Conservation (phyloP, 2,329 filamentous ascomycete species). For the Geosmithia putterillii region DNA sequence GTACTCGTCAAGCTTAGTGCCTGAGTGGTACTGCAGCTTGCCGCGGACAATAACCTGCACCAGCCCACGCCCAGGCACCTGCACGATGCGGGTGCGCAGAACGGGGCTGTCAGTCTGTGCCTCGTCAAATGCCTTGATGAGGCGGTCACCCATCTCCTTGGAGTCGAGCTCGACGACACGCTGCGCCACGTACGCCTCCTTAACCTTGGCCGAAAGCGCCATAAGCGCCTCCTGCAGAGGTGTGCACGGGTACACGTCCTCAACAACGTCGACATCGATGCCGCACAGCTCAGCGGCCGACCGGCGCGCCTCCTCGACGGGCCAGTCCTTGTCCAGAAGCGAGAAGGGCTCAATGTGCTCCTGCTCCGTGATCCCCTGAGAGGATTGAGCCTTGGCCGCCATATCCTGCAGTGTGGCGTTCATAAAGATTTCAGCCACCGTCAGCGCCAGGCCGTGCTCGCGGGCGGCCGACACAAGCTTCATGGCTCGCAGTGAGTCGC, state of each 20-base stretch:
- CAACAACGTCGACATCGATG: conserved; percentile 19
- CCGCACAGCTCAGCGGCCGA: conserved; percentile 28
- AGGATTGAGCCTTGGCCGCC: conserved; percentile 17
- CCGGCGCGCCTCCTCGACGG: conserved; percentile 15
- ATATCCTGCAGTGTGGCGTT: conserved; percentile 29
- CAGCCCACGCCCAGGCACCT: conserved; percentile 27
- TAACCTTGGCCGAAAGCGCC: conserved; percentile 35
- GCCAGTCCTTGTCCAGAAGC: conserved; percentile 22
- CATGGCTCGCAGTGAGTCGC: conserved; percentile 41
- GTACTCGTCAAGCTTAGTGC: conserved; percentile 23
- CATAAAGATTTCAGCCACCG: conserved; percentile 32
- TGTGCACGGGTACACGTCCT: conserved; percentile 42
- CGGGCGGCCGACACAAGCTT: conserved; percentile 31
- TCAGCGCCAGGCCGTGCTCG: conserved; percentile 22
- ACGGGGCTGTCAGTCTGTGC: conserved; percentile 25
- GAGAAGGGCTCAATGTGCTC: conserved; percentile 23
- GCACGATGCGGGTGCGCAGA: conserved; percentile 35
- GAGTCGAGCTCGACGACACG: conserved; percentile 29
- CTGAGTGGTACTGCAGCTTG: conserved; percentile 20
- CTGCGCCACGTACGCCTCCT: conserved; percentile 39
- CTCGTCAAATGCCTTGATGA: conserved; percentile 29
- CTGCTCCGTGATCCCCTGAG: conserved; percentile 7
- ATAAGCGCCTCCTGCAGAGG: conserved; percentile 42
- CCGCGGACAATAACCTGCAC: conserved; percentile 33
- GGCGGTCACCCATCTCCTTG: conserved; percentile 18